These are phyloP conservation scores for Arachis stenosperma DNA, from an alignment of 306 rosid genomes.

Conservation along the genomic window DNA sequence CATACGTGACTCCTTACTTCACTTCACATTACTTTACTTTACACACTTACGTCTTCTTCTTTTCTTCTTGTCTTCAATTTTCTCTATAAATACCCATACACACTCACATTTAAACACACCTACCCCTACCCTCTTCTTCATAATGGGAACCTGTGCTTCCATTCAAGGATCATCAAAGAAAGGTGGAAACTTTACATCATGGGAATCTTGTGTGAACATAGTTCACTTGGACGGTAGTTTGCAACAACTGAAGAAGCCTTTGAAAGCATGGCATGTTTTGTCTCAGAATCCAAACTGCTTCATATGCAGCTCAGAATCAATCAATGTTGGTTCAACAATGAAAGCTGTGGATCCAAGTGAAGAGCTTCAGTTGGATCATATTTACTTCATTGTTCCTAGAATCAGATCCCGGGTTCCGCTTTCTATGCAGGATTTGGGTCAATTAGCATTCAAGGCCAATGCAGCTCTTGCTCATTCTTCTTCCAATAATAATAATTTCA, in stretches of 20 bases:
- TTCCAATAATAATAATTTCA: background rate
- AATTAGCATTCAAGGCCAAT: conserved; percentile 61
- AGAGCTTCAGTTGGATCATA: conserved; percentile 59
- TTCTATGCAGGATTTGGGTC: conserved; percentile 57
- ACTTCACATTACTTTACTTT: background rate
- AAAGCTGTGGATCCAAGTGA: conserved; percentile 39
- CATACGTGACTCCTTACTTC: background rate
- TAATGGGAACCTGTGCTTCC: conserved; percentile 70
- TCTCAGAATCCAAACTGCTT: conserved; percentile 60
- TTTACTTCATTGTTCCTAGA: conserved; percentile 61
- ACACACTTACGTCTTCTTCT: background rate
- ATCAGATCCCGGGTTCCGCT: conserved; percentile 43
- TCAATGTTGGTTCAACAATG: conserved; percentile 47
- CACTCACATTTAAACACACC: background rate
- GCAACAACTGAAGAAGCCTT: conserved; percentile 54
- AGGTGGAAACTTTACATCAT: conserved; percentile 28
- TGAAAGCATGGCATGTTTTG: conserved; percentile 53
- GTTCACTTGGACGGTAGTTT: conserved; percentile 58
- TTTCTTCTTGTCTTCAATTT: background rate
- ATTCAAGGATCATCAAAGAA: conserved; percentile 30
- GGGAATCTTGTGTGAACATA: conserved; percentile 47
- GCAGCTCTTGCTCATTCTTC: conserved; percentile 48
- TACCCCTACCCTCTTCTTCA: background rate
- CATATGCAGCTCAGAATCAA: conserved; percentile 59
- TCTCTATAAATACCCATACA: conserved; percentile 30